Percentiles rank a stretch among this genome's conserved stretches.
Evolutionary conservation across 257 asterid genomes (phyloP).

Genomic region (Agastache rugosa): DNA sequence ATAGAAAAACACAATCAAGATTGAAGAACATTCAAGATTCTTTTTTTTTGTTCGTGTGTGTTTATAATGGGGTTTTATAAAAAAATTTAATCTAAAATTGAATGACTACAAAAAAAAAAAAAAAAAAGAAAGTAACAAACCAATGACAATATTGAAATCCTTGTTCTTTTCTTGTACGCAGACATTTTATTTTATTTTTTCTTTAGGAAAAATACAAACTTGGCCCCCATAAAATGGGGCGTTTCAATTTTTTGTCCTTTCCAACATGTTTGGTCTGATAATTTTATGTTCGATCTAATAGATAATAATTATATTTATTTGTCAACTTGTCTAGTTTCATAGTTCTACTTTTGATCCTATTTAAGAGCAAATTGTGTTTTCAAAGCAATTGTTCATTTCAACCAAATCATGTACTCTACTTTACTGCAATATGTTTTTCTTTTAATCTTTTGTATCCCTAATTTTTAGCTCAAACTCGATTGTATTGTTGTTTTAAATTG

Average conservation of each 20-base stretch:
- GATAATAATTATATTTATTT: neutral
- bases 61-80: constrained; percentile 23
- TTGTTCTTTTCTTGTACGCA: constrained; percentile 36
- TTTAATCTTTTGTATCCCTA: neutral
- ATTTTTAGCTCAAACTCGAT: neutral
- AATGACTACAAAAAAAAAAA: constrained; percentile 29
- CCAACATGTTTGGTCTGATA: neutral
- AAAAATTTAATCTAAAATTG: constrained; percentile 17
- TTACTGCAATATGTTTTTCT: neutral
- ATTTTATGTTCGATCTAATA: constrained; percentile 1
- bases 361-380: neutral
- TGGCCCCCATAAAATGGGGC: neutral
- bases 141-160: constrained; percentile 34
- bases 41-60: neutral
- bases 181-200: neutral
- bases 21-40: constrained; percentile 15
- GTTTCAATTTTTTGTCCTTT: neutral
- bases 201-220: neutral
- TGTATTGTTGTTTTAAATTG: neutral
- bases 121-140: constrained; percentile 35
- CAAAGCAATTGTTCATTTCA: neutral
- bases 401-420: neutral
- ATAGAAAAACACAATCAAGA: constrained; percentile 30
- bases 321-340: neutral
- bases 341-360: neutral